A percentile compares a stretch with the other conserved stretches of the same genome.
These are phyloP conservation scores for Danielia reshetovae DNA, from an alignment of 805 yeast genomes.

Conservation along the genomic window DNA sequence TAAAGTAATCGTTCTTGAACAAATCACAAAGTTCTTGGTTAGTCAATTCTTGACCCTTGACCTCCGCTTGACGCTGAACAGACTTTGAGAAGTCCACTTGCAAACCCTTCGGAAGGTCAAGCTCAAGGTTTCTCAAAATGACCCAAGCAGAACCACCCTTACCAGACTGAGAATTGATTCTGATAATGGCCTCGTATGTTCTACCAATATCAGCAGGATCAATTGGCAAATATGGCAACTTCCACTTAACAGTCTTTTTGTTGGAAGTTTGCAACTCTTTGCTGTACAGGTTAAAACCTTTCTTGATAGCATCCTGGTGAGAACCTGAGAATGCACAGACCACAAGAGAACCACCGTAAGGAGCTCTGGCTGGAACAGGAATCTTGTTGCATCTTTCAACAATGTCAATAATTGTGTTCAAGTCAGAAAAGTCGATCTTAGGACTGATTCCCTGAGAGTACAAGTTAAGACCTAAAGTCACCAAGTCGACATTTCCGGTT, in stretches of 20 bases:
- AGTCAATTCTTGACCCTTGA: conserved; percentile 66
- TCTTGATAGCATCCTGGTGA: conserved; percentile 87
- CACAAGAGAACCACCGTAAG: conserved; percentile 78
- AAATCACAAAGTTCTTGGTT: conserved; percentile 60
- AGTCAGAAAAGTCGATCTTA: conserved; percentile 65
- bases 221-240: conserved; percentile 76
- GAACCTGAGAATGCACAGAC: conserved; percentile 83
- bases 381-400: conserved; percentile 80
- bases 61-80: conserved; percentile 69
- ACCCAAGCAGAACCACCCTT: conserved; percentile 92
- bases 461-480: conserved; percentile 70
- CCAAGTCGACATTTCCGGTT: conserved; percentile 82
- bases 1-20: conserved; percentile 57
- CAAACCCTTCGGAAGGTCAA: conserved; percentile 77
- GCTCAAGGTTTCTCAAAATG: conserved; percentile 66
- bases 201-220: conserved; percentile 85
- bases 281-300: conserved; percentile 59
- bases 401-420: conserved; percentile 60
- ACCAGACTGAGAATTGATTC: conserved; percentile 85
- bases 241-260: conserved; percentile 49
- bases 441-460: conserved; percentile 79
- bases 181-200: conserved; percentile 86
- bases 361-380: conserved; percentile 74
- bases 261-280: conserved; percentile 33
- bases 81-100: conserved; percentile 71